Evolutionary conservation across 148 eudicot species (phyloP).

Genomic region (Nepenthes mirabilis): DNA sequence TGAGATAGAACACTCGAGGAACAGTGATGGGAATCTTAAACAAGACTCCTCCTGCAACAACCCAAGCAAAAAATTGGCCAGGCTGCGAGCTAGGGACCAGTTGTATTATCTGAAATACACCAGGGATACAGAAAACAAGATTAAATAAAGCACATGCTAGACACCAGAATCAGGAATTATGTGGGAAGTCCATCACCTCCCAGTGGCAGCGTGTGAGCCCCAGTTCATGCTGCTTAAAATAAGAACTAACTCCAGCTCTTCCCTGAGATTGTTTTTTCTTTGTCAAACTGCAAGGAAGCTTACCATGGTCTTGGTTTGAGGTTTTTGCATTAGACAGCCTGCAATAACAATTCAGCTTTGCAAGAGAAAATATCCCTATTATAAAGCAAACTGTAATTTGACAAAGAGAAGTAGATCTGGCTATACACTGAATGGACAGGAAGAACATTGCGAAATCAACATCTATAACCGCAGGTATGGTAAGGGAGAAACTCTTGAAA

Average conservation of each 20-base stretch:
- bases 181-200: conserved; percentile 48
- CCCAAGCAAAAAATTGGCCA: conserved; percentile 82
- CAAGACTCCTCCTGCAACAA: conserved; percentile 71
- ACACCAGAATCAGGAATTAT: neutral
- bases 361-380: neutral
- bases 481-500: neutral
- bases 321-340: conserved; percentile 44
- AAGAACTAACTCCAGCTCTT: conserved; percentile 62
- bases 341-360: conserved; percentile 10
- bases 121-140: neutral
- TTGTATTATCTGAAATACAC: conserved; percentile 66
- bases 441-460: neutral
- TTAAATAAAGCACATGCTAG: conserved; percentile 4
- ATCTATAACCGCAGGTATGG: neutral
- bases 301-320: conserved; percentile 23
- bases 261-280: conserved; percentile 31
- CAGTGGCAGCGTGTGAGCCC: conserved; percentile 58
- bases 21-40: conserved; percentile 61
- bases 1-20: conserved; percentile 83
- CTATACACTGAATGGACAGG: neutral
- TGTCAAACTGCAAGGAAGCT: conserved; percentile 16
- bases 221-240: conserved; percentile 74
- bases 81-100: conserved; percentile 49
- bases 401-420: neutral
- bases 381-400: too few species aligned